Base-by-base conservation (phyloP, 768 basidiomycete species). In the Cystobasidium onofrii region DNA sequence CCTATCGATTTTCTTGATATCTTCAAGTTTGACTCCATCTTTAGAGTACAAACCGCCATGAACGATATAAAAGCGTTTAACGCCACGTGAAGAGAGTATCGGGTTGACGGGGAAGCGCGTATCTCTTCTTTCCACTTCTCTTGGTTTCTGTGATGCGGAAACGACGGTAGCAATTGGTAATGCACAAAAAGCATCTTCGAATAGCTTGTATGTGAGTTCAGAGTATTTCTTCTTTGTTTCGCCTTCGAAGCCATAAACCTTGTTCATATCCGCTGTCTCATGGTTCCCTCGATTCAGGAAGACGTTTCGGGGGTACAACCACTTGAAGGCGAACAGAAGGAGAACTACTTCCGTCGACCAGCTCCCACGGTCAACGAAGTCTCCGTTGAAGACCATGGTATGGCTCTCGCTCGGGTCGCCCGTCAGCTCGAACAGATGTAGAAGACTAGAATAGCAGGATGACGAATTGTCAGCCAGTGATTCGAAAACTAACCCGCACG, bases 271-370 rank as follows among this genome's bases (percentile, higher is more conserved):
- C 80, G 27, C 50, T 74, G 92, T 88, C 82, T 95, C 92, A 79
- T 98, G 95, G 82, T 97, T 98, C 20, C 95, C 95, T 76, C 95
- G 87, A 81, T 99, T 98, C 80, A 99, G 87, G 81, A 86, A 95
- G 85, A 97, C 91, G 73, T 84, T 86, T 73, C 86, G 86, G 1
- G 95, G 95, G 82, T 91, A 92, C 71, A 97, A 83, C 94, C 94
- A 91, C 85, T 99, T 99, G 82, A 89, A 96, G 13, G 94, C 91
- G 79, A 99, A 91, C 3, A 94, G 89, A 18, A 90, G 88, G 75
- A 98, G 83, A 74, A 94, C 92, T 73, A 98, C 91, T 81, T 93
- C 92, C 72, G 91, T 88, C 13, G 90, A 91, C 91, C 91, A 93
- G 31, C 90, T 91, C n/a, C 94, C 94, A 75, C 95, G 87, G 81